Base-by-base conservation (phyloP, 768 basidiomycete species). In the Chiua virens region DNA sequence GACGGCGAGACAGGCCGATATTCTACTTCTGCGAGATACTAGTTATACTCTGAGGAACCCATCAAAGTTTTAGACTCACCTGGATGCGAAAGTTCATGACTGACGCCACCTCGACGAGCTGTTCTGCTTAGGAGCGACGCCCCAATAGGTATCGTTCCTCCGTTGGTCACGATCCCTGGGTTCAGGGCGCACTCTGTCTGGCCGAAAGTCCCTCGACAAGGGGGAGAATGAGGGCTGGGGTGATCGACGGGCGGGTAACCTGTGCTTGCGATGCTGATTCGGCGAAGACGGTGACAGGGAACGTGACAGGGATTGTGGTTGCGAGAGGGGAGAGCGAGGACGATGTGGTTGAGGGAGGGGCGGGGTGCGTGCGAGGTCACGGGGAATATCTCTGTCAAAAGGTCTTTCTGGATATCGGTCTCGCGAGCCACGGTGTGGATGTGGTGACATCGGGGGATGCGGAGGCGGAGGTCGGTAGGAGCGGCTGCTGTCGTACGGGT, bases 191-290 rank as follows among this genome's bases (percentile, higher is more conserved):
- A 54, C 41, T 49, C 66, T 61, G 48, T 73, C 73, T 14, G 67
- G 51, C 45, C 60, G 66, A 50, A 71, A 66, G 39, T 72, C 68
- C 37, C 68, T 70, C 13, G 62, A 65, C 20, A 67, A 64, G 0
- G 79, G 77, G 14, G 73, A 78, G 55, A 75, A 76, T 42, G 50
- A 53, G 1, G 66, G 47, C 9, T 53, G 61, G 3, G 73, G 69
- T 27, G 74, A 72, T n/a, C 69, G 70, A 32, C 65, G 60, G 11
- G 78, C 68, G 15, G 77, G 67, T 30, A 68, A 56, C 47, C 67
- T 56, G 46, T 68, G 67, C 39, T 68, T 68, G 17, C 52, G 57
- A 32, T 70, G 67, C 37, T 69, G 69, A 49, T 60, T 64, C 37
- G 68, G 63, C 7, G 66, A 67, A 9, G 70, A 64, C 1, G 75